Percentiles rank a stretch among this genome's conserved stretches.
These are phyloP conservation scores for Claviceps maximensis DNA, from an alignment of 2,329 filamentous ascomycete species.

Conservation along the genomic window DNA sequence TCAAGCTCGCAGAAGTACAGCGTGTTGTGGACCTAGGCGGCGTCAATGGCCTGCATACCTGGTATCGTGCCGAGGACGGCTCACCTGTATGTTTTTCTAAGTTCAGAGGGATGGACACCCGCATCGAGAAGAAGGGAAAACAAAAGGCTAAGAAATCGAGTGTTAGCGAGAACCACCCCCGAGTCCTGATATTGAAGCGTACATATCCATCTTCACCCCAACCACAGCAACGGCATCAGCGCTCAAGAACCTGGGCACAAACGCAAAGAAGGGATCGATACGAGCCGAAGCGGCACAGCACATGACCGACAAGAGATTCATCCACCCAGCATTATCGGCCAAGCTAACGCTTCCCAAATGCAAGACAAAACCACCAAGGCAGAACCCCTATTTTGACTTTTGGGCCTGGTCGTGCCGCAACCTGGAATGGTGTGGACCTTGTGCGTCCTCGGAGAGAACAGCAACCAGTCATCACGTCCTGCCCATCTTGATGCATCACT, in stretches of 20 bases:
- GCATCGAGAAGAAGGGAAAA: no score
- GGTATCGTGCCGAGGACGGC: slow-evolving; percentile 30
- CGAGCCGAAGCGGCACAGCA: slow-evolving; percentile 42
- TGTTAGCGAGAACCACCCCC: slow-evolving; percentile 33
- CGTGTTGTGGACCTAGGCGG: slow-evolving; percentile 29
- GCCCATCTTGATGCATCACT: slow-evolving; percentile 66
- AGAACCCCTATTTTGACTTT: slow-evolving; percentile 55
- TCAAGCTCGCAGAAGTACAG: slow-evolving; percentile 36
- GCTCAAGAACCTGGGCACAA: slow-evolving; percentile 48
- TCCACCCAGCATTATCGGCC: slow-evolving; percentile 29
- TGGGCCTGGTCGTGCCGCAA: slow-evolving; percentile 52
- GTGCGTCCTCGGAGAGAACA: slow-evolving; percentile 35
- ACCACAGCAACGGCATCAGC: slow-evolving; percentile 45
- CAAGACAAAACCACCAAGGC: slow-evolving; percentile 28
- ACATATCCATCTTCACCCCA: slow-evolving; percentile 53
- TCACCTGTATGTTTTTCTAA: slow-evolving; percentile 19
- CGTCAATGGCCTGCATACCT: slow-evolving; percentile 33
- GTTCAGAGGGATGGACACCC: no score
- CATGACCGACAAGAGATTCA: slow-evolving; percentile 37
- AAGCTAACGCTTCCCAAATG: slow-evolving; percentile 31
- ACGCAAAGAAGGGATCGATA: slow-evolving; percentile 50
- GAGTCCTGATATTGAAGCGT: slow-evolving; percentile 47
- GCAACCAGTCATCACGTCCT: slow-evolving; percentile 53
- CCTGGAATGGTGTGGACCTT: slow-evolving; percentile 53
- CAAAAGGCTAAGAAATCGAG: not conserved